A percentile compares a stretch with the other conserved stretches of the same genome.
Evolutionary conservation across 768 basidiomycete genomes (phyloP).

Genomic region (Hortiboletus flavorubellus): DNA sequence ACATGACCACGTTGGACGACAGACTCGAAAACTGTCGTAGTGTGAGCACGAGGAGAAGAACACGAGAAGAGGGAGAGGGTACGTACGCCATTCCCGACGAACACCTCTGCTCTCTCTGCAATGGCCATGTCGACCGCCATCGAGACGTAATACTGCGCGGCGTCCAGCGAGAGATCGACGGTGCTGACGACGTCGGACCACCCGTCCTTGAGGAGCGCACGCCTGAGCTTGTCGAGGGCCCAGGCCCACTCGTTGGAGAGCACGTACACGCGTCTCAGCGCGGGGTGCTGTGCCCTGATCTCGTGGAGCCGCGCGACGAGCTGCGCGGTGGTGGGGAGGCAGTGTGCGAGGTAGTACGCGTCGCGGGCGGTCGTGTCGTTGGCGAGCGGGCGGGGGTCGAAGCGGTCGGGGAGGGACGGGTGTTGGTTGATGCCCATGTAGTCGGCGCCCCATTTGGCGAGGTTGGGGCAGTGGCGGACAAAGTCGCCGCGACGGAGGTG

Average conservation of each 20-base stretch:
- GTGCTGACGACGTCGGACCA: slow-evolving; percentile 49
- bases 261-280: slow-evolving; percentile 40
- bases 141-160: slow-evolving; percentile 44
- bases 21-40: slow-evolving; percentile 43
- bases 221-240: slow-evolving; percentile 38
- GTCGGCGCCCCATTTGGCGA: slow-evolving; percentile 40
- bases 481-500: slow-evolving; percentile 61
- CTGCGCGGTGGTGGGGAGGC: slow-evolving; percentile 41
- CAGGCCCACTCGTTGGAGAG: slow-evolving; percentile 51
- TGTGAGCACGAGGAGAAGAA: neutral
- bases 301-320: slow-evolving; percentile 38
- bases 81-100: slow-evolving; percentile 60
- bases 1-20: slow-evolving; percentile 48
- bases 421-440: slow-evolving; percentile 54
- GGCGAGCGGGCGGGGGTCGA: slow-evolving; percentile 28
- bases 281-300: slow-evolving; percentile 33
- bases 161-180: slow-evolving; percentile 39
- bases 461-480: slow-evolving; percentile 52
- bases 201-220: slow-evolving; percentile 41
- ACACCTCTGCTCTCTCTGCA: slow-evolving; percentile 54
- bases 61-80: too few relatives aligned
- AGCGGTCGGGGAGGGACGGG: slow-evolving; percentile 38
- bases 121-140: slow-evolving; percentile 62
- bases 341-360: slow-evolving; percentile 25
- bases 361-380: slow-evolving; percentile 1